Evolutionary conservation across 2,329 filamentous ascomycete genomes (phyloP).

Genomic region (Aspergillus tamarii): DNA sequence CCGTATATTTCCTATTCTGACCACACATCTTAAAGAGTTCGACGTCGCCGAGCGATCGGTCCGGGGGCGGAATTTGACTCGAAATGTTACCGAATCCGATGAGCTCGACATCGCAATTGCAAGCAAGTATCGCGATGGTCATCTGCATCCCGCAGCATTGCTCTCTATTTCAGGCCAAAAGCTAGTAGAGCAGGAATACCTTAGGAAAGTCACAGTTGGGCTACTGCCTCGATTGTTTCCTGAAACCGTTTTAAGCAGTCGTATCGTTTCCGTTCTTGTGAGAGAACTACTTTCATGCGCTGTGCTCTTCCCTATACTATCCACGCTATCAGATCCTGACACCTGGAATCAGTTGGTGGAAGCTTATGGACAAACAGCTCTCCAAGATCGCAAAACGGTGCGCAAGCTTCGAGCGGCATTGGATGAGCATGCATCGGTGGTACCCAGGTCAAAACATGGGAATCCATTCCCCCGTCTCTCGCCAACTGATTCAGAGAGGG

Average conservation of each 20-base stretch:
- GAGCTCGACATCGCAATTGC: slow-evolving; percentile 95
- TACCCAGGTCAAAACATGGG: slow-evolving; percentile 66
- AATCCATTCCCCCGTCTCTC: slow-evolving; percentile 76
- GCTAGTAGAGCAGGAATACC: slow-evolving; percentile 82
- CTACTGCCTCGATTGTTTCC: slow-evolving; percentile 78
- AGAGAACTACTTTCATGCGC: slow-evolving; percentile 91
- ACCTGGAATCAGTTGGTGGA: slow-evolving; percentile 98
- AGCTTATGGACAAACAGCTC: slow-evolving; percentile 78
- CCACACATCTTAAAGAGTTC: slow-evolving; percentile 85
- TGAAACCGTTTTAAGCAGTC: slow-evolving; percentile 72
- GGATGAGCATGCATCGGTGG: slow-evolving; percentile 89
- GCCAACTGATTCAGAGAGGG: slow-evolving; percentile 83
- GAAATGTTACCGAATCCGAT: slow-evolving; percentile 91
- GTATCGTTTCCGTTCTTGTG: slow-evolving; percentile 77
- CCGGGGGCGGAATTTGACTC: slow-evolving; percentile 82
- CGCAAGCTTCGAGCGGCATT: slow-evolving; percentile 87
- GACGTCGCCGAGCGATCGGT: slow-evolving; percentile 87
- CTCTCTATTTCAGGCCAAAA: slow-evolving; percentile 83
- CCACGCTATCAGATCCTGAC: slow-evolving; percentile 84
- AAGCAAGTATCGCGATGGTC: slow-evolving; percentile 87
- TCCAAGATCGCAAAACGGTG: slow-evolving; percentile 95
- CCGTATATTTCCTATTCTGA: slow-evolving; percentile 83
- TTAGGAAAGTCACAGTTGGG: slow-evolving; percentile 73
- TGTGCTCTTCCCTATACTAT: slow-evolving; percentile 80
- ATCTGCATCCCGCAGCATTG: slow-evolving; percentile 82